These are phyloP conservation scores for Oehlia diaphana DNA, from an alignment of 192 early-diverging fungal species.

Conservation along the genomic window DNA sequence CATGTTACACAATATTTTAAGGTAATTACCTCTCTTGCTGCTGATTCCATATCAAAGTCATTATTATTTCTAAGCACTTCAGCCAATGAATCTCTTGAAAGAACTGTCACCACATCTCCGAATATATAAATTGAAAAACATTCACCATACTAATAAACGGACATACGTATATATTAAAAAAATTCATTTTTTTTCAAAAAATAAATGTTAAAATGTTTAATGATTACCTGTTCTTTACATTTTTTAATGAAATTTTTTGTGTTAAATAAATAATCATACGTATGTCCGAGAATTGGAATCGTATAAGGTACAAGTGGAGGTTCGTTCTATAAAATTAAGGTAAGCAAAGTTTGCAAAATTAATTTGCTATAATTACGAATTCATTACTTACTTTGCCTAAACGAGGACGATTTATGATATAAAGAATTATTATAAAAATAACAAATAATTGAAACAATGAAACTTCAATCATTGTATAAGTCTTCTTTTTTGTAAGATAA, in stretches of 20 bases:
- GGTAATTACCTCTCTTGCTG: not conserved
- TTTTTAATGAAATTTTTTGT: not conserved
- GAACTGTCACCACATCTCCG: not conserved
- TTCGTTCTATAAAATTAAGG: constrained; percentile 1
- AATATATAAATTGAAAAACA: constrained; percentile 16
- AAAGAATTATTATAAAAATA: no score
- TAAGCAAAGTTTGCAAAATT: no score
- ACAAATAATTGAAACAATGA: no score
- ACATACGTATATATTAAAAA: not conserved
- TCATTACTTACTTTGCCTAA: no score
- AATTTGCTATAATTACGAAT: no score
- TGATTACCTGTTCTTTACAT: constrained; percentile 5
- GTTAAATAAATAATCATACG: not conserved
- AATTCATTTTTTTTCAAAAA: not conserved
- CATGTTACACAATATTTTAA: no score
- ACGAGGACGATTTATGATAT: no score
- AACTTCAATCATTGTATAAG: no score
- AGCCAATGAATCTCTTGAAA: not conserved
- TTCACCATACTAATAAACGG: constrained; percentile 1
- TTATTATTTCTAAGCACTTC: not conserved
- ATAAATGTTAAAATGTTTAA: not conserved
- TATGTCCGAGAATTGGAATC: constrained; percentile 18
- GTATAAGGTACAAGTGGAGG: constrained; percentile 10
- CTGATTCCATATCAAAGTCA: not conserved
- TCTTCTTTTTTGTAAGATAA: no score